Percentiles rank a stretch among this genome's conserved stretches.
These are phyloP conservation scores for Basipetospora sp. DNA, from an alignment of 2,329 filamentous ascomycete genomes.

Conservation along the genomic window DNA sequence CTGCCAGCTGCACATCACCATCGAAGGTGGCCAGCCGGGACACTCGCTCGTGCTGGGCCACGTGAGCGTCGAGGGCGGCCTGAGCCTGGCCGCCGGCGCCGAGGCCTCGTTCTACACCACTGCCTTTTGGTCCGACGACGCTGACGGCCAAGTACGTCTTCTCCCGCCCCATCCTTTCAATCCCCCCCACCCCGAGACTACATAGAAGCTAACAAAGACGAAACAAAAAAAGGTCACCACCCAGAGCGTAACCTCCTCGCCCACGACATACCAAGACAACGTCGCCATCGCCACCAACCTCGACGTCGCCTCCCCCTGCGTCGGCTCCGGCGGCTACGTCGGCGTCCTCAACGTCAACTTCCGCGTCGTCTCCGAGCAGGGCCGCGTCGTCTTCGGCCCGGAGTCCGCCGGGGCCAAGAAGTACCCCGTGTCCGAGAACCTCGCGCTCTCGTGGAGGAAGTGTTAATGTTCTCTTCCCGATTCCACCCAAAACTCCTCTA, in stretches of 20 bases:
- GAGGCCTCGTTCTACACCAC: not conserved
- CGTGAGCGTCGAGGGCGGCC: not conserved
- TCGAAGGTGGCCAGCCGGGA: not conserved
- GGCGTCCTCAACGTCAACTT: slow-evolving; percentile 11
- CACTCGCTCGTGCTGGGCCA: not conserved
- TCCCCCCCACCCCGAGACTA: too few species aligned
- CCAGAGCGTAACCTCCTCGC: not conserved
- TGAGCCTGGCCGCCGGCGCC: not conserved
- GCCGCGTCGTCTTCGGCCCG: slow-evolving; percentile 7
- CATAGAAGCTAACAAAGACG: not conserved
- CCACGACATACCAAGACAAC: slow-evolving; percentile 1
- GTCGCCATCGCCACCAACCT: slow-evolving; percentile 8
- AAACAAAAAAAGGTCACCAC: not conserved
- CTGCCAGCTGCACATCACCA: slow-evolving; percentile 2
- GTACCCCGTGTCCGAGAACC: slow-evolving; percentile 7
- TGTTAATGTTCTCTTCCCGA: too few species aligned
- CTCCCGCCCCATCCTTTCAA: too few species aligned
- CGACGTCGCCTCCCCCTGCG: slow-evolving; percentile 8
- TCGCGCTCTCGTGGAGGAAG: slow-evolving; percentile 6
- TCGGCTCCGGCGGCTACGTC: slow-evolving; percentile 7
- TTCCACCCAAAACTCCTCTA: too few species aligned
- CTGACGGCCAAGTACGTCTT: too few species aligned
- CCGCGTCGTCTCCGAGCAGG: slow-evolving; percentile 9
- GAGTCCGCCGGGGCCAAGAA: slow-evolving; percentile 3
- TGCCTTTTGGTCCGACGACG: slow-evolving; percentile 1